phyloP scores from a whole-genome alignment of 768 basidiomycete genomes.

The Tulasnella calospora region DNA sequence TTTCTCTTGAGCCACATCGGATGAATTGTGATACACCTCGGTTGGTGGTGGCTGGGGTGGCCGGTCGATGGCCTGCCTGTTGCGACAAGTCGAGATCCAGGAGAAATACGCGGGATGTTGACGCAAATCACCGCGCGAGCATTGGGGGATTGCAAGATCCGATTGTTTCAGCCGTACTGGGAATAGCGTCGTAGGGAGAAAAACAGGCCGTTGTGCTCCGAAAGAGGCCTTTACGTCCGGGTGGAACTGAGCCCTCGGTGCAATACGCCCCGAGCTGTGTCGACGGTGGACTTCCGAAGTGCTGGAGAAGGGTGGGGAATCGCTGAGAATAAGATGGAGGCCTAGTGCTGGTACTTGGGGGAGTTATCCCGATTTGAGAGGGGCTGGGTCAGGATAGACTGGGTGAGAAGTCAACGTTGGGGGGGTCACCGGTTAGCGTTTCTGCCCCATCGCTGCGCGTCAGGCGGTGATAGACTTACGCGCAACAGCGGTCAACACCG shows the following conservation, averaged over 20 bases:
- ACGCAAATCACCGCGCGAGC: not conserved
- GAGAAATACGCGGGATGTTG: not conserved
- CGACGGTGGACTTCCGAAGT: not conserved
- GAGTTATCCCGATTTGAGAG: not conserved
- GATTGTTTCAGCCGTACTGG: not conserved
- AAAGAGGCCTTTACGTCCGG: constrained; percentile 4
- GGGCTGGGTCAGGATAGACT: not conserved
- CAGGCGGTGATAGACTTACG: constrained; percentile 1
- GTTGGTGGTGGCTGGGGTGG: not conserved
- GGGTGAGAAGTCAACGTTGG: not conserved
- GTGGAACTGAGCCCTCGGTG: constrained; percentile 6
- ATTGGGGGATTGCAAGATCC: constrained; percentile 10
- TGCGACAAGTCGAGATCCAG: not conserved
- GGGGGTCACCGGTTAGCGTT: not conserved
- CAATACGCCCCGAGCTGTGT: constrained; percentile 9
- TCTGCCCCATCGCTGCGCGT: not conserved
- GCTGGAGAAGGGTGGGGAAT: constrained; percentile 7
- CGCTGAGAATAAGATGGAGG: not conserved
- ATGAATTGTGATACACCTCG: not conserved
- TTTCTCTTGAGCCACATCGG: not conserved
- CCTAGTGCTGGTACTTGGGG: not conserved
- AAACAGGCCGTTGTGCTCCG: not conserved
- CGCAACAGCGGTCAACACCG: not conserved
- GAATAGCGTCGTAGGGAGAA: not conserved
- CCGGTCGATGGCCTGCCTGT: not conserved